phyloP scores from a whole-genome alignment of 306 rosid genomes.

The Sechiopsis laciniata region DNA sequence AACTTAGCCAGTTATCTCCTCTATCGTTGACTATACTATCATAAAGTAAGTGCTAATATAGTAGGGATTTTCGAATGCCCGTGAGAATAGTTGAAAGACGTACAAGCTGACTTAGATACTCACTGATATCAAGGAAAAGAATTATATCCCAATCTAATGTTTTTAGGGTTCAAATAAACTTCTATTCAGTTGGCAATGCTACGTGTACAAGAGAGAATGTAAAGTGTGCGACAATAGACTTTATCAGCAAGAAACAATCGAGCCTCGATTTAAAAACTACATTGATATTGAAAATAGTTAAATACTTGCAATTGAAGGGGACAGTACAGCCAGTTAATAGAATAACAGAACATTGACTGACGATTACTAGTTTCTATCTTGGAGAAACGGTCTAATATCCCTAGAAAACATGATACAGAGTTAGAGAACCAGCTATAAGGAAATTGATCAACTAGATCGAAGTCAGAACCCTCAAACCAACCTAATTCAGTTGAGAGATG shows the following conservation, averaged over 20 bases:
- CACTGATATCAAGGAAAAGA: no score
- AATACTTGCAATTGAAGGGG: background rate
- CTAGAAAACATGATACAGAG: background rate
- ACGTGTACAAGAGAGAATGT: background rate
- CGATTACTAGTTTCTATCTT: no score
- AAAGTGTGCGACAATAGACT: background rate
- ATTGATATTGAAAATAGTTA: background rate
- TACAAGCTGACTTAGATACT: no score
- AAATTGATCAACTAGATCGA: slow-evolving; percentile 1
- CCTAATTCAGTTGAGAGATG: background rate
- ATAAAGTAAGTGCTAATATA: no score
- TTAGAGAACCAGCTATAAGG: background rate
- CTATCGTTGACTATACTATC: no score
- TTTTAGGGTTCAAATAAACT: no score
- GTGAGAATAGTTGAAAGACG: no score
- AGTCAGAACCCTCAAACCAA: slow-evolving; percentile 1
- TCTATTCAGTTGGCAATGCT: no score
- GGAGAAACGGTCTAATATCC: background rate
- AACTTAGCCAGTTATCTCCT: no score
- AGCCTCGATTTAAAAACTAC: background rate
- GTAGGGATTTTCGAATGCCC: no score
- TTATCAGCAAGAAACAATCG: background rate
- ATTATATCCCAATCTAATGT: no score
- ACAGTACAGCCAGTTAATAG: background rate
- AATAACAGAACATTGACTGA: background rate